Evolutionary conservation across 208 protist genomes (phyloP), one percentile per base, ranked within the genome.

Genomic region (Acanthamoeba castellanii): DNA sequence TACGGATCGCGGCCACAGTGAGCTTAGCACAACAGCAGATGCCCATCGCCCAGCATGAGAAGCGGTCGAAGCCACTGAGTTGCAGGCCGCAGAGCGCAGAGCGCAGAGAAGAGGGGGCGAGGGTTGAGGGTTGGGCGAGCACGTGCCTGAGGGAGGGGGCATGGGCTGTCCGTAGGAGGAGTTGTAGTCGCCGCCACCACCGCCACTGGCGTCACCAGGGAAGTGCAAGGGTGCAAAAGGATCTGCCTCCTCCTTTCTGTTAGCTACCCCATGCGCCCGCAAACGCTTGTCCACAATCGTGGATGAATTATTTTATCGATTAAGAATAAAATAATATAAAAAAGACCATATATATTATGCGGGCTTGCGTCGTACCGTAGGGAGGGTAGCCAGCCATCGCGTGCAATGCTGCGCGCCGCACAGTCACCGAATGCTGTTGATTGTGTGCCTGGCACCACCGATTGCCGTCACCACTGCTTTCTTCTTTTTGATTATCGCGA

Each of bases 111-210:
- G 52, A 57, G 52, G 7, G 52, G 16, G 6, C 11, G 52, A 57
- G 52, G 16, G 52, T 20, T 57, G 52, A 11, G 52, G 16, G 52
- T 57, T 42, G 37, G 37, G 37, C 37, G 37, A 42, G 37, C 37
- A 42, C 30, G 18, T 82, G 37, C 74, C 74, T 52, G 74, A 82
- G 42, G 74, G 74, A n/a, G 74, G 74, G 16, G 68, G 68, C 68
- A 76, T 42, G 20, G 74, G 42, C 27, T 82, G 74, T 7, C 74
- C 74, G 34, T 34, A 82, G 11, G 18, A 27, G 18, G 74, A 82
- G 37, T 52, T 45, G 34, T 76, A 76, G 68, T 47, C 68, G 25
- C 68, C 68, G 14, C 68, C 30, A 1, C 13, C 13, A 11, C 30
- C 11, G 27, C 68, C 74, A 16, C 16, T 47, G 70, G 11, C 32